Base-by-base conservation (phyloP, 1,284 basidiomycete species). In the Apiotrichum sp. region DNA sequence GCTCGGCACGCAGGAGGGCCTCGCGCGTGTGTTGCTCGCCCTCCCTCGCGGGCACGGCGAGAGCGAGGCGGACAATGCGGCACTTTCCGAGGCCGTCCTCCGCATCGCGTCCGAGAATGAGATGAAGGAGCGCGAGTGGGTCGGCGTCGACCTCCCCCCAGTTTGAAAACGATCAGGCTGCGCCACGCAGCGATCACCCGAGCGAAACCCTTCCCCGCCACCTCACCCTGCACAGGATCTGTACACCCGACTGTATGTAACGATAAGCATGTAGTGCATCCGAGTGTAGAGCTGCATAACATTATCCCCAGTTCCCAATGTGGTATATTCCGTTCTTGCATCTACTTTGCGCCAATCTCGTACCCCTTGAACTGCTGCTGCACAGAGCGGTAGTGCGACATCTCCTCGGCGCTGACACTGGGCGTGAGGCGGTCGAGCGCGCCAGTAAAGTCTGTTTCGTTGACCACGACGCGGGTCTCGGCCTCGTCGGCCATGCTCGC, bases 351-450 rank as follows among this genome's bases (percentile, higher is more conserved):
- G 9, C 66, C 66, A 52, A 70, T 71, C 46, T 53, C 59, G 40
- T 58, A 69, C 32, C 68, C 66, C 58, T 70, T 67, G 50, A 95
- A 93, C 55, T 82, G 81, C 61, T 79, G 75, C 72, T 91, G 89
- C 8, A 93, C 84, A 53, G 77, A 72, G 33, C 81, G 80, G 73
- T 98, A 98, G 70, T 95, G 89, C 7, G 83, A 82, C 86, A 98
- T 87, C 73, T 98, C 96, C 34, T 83, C 83, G 59, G 86, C 81
- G 65, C 86, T 92, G 8, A 99, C 91, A 69, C 88, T 92, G 3
- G 96, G 93, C 9, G 88, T 81, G 2, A 98, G 80, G 62, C 86
- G 85, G 1, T 75, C 66, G 36, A 98, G 78, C 7, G 96, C 93
- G 11, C 74, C 72, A 39, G 83, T 78, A 73, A 98, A 98, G 74